Evolutionary conservation across 2,329 filamentous ascomycete genomes (phyloP).

Genomic region (Arthrobotrys entomopaga): DNA sequence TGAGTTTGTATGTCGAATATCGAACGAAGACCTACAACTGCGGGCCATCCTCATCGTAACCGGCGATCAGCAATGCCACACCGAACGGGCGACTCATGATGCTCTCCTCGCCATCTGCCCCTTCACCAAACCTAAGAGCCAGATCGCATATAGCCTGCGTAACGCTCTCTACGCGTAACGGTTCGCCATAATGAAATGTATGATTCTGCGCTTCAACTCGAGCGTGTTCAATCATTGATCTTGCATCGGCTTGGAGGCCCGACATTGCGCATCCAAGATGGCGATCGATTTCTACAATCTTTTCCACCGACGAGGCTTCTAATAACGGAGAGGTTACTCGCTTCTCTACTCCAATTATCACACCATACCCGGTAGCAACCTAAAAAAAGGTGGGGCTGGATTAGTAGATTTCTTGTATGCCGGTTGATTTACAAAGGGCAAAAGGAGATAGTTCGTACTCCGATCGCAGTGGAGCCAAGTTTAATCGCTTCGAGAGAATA

Average conservation of each 20-base stretch:
- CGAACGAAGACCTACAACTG: slow-evolving; percentile 72
- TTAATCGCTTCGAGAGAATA: slow-evolving; percentile 99
- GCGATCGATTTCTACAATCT: slow-evolving; percentile 99
- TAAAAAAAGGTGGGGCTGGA: slow-evolving; percentile 58
- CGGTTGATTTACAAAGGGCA: neutral
- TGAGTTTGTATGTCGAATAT: neutral
- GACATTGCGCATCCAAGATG: slow-evolving; percentile 99
- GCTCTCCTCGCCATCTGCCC: slow-evolving; percentile 95
- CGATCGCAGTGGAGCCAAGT: slow-evolving; percentile 97
- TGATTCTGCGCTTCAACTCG: slow-evolving; percentile 97
- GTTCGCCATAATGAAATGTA: slow-evolving; percentile 97
- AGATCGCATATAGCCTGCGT: slow-evolving; percentile 99
- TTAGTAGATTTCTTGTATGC: neutral
- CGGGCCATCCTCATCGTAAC: slow-evolving; percentile 95
- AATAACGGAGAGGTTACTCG: slow-evolving; percentile 97
- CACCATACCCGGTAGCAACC: slow-evolving; percentile 91
- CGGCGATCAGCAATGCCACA: slow-evolving; percentile 94
- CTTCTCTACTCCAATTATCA: slow-evolving; percentile 98
- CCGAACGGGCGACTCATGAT: slow-evolving; percentile 98
- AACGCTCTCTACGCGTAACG: slow-evolving; percentile 93
- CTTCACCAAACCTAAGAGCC: slow-evolving; percentile 94
- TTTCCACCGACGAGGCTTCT: slow-evolving; percentile 97
- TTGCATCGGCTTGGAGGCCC: slow-evolving; percentile 94
- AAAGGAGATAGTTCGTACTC: slow-evolving; percentile 67
- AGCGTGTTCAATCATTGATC: slow-evolving; percentile 97